Base-by-base conservation (phyloP, 108 stramenopile species). In the Nitzschia sp. region DNA sequence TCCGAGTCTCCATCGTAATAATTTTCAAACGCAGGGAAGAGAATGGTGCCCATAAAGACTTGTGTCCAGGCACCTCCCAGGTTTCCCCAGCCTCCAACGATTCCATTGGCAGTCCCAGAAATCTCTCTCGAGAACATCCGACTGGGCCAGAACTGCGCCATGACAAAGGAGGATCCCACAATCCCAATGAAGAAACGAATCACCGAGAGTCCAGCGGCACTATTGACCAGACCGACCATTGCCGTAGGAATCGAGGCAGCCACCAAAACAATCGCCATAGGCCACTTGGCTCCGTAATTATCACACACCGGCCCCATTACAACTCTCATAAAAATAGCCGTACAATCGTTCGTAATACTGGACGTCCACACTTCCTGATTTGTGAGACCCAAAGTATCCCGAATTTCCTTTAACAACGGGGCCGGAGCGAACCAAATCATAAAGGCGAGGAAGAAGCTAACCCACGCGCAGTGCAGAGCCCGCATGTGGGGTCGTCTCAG, bases 341-440 rank as follows among this genome's bases (percentile, higher is more conserved):
- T 82, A 67, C 83, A 64, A 53, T 88, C 89, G 34, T 83, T 70
- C 27, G 66, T 54, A 45, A 96, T 90, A 61, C 79, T 83, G 58
- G 88, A 87, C 4, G 85, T 87, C 86, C 87, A 92, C 33, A 94
- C 51, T 58, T 94, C 64, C 67, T 84, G 60, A 54, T 79, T 85
- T 66, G 74, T 77, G 28, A 96, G 61, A 24, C 59, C 83, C 9
- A 96, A 85, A 9, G 77, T 74, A 15, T 56, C 72, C 59, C 66
- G 58, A 42, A 96, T 81, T 63, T 91, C 90, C 6, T 78, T 66
- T 30, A 96, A 35, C 38, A 96, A 82, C 6, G 91, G 95, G 15
- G 95, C 92, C 54, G 86, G 77, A 28, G 89, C 79, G 74, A 96
- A 96, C 95, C 95, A 96, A 66, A 83, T 77, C 72, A 86, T 76